A percentile compares a stretch with the other conserved stretches of the same genome.
Evolutionary conservation across 768 basidiomycete genomes (phyloP).

Genomic region (Serendipita sp.): DNA sequence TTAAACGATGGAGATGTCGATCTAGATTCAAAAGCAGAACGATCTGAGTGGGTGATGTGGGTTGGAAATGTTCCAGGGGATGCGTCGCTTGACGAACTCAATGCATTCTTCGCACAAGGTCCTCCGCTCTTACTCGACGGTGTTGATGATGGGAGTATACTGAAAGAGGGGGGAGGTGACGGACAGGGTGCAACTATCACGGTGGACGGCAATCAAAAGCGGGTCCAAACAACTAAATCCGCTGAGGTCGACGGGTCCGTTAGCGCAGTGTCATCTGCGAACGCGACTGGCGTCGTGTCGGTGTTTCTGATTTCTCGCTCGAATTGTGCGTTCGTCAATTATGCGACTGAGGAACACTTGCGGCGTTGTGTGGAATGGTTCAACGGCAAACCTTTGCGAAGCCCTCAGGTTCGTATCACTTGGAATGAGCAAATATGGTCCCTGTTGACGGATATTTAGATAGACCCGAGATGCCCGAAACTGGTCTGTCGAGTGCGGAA

Average conservation of each 20-base stretch:
- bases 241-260: not conserved
- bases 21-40: conserved; percentile 23
- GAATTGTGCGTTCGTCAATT: conserved; percentile 89
- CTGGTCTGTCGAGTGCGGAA: conserved; percentile 71
- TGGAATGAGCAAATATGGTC: not conserved
- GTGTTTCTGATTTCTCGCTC: conserved; percentile 93
- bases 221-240: not conserved
- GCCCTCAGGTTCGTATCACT: not conserved
- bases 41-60: conserved; percentile 95
- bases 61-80: conserved; percentile 80
- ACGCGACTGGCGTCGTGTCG: conserved; percentile 44
- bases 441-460: conserved; percentile 15
- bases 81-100: conserved; percentile 68
- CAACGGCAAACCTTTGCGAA: conserved; percentile 52
- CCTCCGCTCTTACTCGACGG: not conserved
- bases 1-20: no score
- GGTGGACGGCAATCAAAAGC: conserved; percentile 5
- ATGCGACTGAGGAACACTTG: conserved; percentile 43
- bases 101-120: conserved; percentile 55
- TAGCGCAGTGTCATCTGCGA: not conserved
- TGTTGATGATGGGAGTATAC: not conserved
- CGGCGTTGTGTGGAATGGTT: conserved; percentile 51
- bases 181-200: not conserved
- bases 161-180: not conserved
- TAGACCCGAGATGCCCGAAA: conserved; percentile 54